Conservation (phyloP, 2,329 filamentous ascomycete species). For the Sporothrix phasma region DNA sequence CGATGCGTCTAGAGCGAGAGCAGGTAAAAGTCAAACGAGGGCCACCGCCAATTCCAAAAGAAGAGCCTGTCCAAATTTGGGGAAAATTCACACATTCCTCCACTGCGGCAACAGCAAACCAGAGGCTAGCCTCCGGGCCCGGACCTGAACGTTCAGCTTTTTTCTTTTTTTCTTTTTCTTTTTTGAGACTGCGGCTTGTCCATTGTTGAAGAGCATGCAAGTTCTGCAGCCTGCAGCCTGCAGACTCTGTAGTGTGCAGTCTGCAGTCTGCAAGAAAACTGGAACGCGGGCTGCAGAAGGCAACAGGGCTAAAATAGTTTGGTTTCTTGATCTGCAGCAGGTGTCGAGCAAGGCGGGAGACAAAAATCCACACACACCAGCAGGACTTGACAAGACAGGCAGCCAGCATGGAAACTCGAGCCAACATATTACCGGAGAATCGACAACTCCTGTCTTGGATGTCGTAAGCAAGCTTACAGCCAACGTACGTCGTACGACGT, state of each 20-base stretch:
- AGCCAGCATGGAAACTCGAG: neutral
- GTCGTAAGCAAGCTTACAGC: neutral
- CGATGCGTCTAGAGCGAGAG: neutral
- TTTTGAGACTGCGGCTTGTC: neutral
- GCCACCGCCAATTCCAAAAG: neutral
- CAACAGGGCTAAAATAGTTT: neutral
- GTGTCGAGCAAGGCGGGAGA: neutral
- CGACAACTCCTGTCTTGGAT: constrained; percentile 3
- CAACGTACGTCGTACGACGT: neutral
- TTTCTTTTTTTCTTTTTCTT: neutral
- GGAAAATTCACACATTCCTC: neutral
- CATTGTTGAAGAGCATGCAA: neutral
- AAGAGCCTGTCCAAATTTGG: neutral
- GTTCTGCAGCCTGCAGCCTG: neutral
- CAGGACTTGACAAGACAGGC: neutral
- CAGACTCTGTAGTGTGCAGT: neutral
- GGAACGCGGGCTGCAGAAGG: neutral
- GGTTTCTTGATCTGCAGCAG: constrained; percentile 1
- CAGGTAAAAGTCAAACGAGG: neutral
- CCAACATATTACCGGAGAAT: too few relatives aligned
- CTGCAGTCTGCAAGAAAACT: neutral
- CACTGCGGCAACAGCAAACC: neutral
- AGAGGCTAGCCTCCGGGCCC: neutral
- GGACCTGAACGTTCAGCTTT: neutral
- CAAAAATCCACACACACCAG: neutral